phyloP scores from a whole-genome alignment of 1,139 yeast species.

The Candida pseudocylindracea region DNA sequence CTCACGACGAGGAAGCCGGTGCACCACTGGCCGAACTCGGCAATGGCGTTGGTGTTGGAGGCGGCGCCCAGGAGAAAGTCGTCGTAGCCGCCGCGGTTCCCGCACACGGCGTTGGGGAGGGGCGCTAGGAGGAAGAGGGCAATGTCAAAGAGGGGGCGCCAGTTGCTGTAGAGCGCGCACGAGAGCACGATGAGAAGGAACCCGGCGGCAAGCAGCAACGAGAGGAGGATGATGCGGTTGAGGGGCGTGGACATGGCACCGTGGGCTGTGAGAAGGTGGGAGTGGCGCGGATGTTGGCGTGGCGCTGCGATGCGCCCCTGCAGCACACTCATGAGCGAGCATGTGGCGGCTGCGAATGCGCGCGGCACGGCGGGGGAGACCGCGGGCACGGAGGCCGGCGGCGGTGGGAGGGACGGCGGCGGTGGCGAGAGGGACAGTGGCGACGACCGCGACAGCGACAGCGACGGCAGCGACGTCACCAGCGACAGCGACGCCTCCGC shows the following conservation, averaged over 20 bases:
- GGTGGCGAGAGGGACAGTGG: too few species aligned
- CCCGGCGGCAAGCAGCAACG: slow-evolving; percentile 53
- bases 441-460: too few species aligned
- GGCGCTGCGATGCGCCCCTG: too few species aligned
- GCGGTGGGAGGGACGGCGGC: too few species aligned
- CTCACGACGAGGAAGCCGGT: slow-evolving; percentile 50
- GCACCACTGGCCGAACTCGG: slow-evolving; percentile 34
- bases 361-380: too few species aligned
- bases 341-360: too few species aligned
- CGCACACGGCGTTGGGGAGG: slow-evolving; percentile 32
- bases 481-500: too few species aligned
- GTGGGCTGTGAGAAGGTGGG: background rate
- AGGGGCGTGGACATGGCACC: slow-evolving; percentile 26
- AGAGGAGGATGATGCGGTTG: slow-evolving; percentile 47
- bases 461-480: too few species aligned
- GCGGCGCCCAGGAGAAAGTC: slow-evolving; percentile 36
- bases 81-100: slow-evolving; percentile 19
- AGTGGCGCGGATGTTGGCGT: too few species aligned
- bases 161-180: slow-evolving; percentile 52
- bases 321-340: too few species aligned
- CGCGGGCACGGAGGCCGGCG: too few species aligned
- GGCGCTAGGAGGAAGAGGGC: slow-evolving; percentile 49
- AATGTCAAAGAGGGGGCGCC: slow-evolving; percentile 50
- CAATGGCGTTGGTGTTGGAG: slow-evolving; percentile 23
- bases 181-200: slow-evolving; percentile 48